Conservation (phyloP, 176 grass and related monocot species). For the Echinochloa phyllopogon region DNA sequence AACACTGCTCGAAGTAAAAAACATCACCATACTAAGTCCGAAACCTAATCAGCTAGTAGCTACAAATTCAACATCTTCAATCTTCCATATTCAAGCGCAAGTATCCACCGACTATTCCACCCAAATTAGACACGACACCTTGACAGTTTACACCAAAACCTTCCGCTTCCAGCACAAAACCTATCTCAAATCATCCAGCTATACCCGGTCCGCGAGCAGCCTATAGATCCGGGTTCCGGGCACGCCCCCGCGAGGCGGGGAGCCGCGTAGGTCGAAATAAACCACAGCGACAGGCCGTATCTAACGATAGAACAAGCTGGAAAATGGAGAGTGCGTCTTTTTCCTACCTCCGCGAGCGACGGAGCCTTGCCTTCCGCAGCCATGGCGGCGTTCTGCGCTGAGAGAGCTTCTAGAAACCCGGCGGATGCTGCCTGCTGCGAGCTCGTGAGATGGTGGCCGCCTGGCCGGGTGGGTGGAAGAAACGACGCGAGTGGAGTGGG, state of each 20-base stretch:
- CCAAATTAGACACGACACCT: not conserved
- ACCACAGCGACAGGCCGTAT: not conserved
- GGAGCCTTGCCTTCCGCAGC: conserved; percentile 21
- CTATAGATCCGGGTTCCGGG: not conserved
- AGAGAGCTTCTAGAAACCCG: conserved; percentile 13
- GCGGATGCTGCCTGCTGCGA: conserved; percentile 3
- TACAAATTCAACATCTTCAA: not conserved
- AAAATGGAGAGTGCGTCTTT: not conserved
- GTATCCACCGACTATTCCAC: not conserved
- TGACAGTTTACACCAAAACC: not conserved
- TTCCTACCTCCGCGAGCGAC: conserved; percentile 16
- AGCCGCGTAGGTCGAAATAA: not conserved
- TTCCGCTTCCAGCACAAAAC: not conserved
- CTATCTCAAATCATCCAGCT: not conserved
- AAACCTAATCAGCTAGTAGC: not conserved
- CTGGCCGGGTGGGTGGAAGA: conserved; percentile 1
- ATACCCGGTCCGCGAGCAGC: not conserved
- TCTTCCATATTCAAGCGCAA: not conserved
- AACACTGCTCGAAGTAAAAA: not conserved
- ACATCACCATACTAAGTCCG: not conserved
- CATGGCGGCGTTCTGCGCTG: conserved; percentile 7
- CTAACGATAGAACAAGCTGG: not conserved
- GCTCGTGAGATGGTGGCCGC: not conserved
- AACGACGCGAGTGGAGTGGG: not conserved
- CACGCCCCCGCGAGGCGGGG: not conserved